Base-by-base conservation (phyloP, 1,284 basidiomycete species). In the Rugosomyces carneus region DNA sequence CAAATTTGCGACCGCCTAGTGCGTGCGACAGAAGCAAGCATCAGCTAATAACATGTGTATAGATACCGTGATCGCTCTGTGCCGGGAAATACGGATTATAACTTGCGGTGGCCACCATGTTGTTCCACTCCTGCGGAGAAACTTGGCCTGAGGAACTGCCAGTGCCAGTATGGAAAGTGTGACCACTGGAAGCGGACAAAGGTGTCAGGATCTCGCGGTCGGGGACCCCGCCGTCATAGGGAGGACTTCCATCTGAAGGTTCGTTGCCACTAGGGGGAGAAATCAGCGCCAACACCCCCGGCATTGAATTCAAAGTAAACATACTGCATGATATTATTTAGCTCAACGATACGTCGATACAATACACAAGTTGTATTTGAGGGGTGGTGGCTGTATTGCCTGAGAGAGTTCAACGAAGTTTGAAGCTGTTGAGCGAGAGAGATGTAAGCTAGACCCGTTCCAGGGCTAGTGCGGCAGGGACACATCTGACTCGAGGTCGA, bases 11-110 rank as follows among this genome's bases (percentile, higher is more conserved):
- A 35, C n/a, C n/a, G n/a, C n/a, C n/a, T n/a, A n/a, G 35, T 31
- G 26, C 32, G 27, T 24, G 18, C 26, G 42, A 29, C 13, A 34
- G 23, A 38, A 20, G 24, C 36, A 44, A 38, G 29, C 39, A 44
- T 53, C 74, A 79, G 56, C 69, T 66, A 55, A 78, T 76, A 52
- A 76, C 75, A 52, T 73, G 76, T 53, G 64, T 67, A 58, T 79
- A 80, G 45, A 80, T 70, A 54, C 58, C 59, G 52, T 73, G 70
- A 47, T 76, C 77, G 51, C 60, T 48, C 47, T 72, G 63, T 53
- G 80, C 66, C 40, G 82, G 76, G 58, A 86, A 86, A 61, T 86
- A 86, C 10, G 81, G 71, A 50, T 81, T 83, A 64, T 83, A 86
- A 32, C 73, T 74, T 20, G 72, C 61, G 31, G 72, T 67, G 19